Conservation (phyloP, 1,284 basidiomycete species). For the Microbotryum silenes-acaulis region DNA sequence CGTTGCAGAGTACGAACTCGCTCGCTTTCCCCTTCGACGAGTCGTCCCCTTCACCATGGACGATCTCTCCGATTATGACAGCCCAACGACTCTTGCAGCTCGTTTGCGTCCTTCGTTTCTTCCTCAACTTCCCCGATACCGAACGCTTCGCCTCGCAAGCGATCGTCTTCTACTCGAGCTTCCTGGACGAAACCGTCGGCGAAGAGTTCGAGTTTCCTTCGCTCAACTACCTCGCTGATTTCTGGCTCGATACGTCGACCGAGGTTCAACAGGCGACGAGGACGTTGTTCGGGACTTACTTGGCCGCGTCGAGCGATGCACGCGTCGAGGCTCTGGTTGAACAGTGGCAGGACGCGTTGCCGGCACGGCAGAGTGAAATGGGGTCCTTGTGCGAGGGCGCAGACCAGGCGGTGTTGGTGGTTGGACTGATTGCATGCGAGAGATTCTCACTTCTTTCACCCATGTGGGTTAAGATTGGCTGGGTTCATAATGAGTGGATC, state of each 20-base stretch:
- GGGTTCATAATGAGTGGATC: not conserved
- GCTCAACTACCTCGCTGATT: conserved; percentile 59
- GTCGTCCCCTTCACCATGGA: conserved; percentile 28
- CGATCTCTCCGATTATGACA: conserved; percentile 59
- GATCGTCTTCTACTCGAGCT: conserved; percentile 66
- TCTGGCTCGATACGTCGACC: conserved; percentile 65
- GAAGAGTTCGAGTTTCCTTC: conserved; percentile 56
- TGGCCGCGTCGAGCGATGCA: conserved; percentile 58
- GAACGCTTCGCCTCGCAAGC: conserved; percentile 60
- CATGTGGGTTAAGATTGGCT: conserved; percentile 46
- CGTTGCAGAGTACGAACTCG: not conserved
- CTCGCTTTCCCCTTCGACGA: not conserved
- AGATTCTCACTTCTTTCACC: conserved; percentile 69
- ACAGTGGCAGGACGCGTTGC: conserved; percentile 68
- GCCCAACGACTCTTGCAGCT: conserved; percentile 62
- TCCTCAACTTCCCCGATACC: conserved; percentile 62
- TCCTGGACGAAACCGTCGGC: conserved; percentile 56
- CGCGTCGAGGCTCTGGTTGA: conserved; percentile 57
- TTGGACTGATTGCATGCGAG: conserved; percentile 73
- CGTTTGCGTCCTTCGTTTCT: conserved; percentile 57
- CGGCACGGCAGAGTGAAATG: conserved; percentile 53
- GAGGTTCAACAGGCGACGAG: conserved; percentile 68
- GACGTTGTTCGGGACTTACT: conserved; percentile 63
- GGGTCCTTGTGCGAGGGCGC: conserved; percentile 52
- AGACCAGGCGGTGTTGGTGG: conserved; percentile 65